phyloP scores from a whole-genome alignment of 1,139 yeast genomes.

The Arxiozyma heterogenica region DNA sequence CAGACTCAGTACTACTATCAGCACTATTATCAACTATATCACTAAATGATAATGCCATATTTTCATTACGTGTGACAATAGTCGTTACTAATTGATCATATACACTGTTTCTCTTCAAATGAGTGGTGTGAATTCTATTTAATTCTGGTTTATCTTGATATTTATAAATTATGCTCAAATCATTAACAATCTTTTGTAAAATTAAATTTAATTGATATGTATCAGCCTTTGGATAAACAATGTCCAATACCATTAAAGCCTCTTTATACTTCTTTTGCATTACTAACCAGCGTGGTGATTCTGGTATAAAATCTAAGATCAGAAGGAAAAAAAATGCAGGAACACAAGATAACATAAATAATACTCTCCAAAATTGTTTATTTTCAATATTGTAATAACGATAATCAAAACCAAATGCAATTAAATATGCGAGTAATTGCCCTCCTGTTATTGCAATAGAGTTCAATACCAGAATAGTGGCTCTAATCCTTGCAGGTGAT shows the following conservation, averaged over 20 bases:
- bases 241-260: slow-evolving; percentile 34
- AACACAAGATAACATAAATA: slow-evolving; percentile 34
- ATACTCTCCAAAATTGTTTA: slow-evolving; percentile 35
- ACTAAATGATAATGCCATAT: neutral
- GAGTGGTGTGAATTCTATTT: neutral
- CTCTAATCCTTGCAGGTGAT: slow-evolving; percentile 35
- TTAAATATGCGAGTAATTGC: slow-evolving; percentile 36
- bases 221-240: slow-evolving; percentile 34
- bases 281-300: slow-evolving; percentile 50
- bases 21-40: neutral
- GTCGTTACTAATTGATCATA: slow-evolving; percentile 1
- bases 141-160: slow-evolving; percentile 11
- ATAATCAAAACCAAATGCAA: slow-evolving; percentile 19
- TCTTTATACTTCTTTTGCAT: slow-evolving; percentile 33
- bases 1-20: neutral
- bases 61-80: neutral
- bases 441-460: slow-evolving; percentile 40
- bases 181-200: slow-evolving; percentile 26
- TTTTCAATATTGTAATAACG: slow-evolving; percentile 17
- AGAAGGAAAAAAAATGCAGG: slow-evolving; percentile 35
- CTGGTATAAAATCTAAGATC: slow-evolving; percentile 41
- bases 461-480: slow-evolving; percentile 34
- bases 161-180: slow-evolving; percentile 20
- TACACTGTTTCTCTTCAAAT: neutral
- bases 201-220: slow-evolving; percentile 27